phyloP scores from a whole-genome alignment of 176 grass and related monocot genomes.

The Chrysopogon serrulatus region DNA sequence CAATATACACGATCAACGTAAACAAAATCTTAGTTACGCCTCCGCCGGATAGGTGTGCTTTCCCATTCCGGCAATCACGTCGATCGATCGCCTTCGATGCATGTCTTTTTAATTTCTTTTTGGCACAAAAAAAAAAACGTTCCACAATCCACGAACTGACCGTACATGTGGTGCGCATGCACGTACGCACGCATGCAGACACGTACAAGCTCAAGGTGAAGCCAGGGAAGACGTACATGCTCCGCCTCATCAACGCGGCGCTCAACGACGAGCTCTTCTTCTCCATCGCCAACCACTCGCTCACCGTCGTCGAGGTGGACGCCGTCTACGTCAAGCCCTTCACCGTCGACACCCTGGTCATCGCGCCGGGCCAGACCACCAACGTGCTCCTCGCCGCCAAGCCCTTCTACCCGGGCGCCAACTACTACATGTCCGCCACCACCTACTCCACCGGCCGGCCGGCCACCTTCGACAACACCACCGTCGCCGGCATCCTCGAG shows the following conservation, averaged over 20 bases:
- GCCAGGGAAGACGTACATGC: constrained; percentile 53
- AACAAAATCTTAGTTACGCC: constrained; percentile 1
- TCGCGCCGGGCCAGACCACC: constrained; percentile 66
- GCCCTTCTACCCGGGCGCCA: constrained; percentile 31
- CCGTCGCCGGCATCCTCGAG: constrained; percentile 53
- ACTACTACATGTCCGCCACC: constrained; percentile 39
- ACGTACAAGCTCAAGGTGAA: constrained; percentile 62
- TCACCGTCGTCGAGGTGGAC: constrained; percentile 71
- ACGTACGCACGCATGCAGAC: constrained; percentile 23
- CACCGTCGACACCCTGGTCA: constrained; percentile 38
- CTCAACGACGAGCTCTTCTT: constrained; percentile 84
- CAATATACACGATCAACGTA: too few species aligned
- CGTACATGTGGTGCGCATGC: neutral
- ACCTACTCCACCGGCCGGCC: constrained; percentile 28
- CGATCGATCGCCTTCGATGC: neutral
- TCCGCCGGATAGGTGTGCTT: neutral
- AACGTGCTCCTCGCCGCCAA: constrained; percentile 60
- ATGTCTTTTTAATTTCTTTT: neutral
- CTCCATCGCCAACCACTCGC: constrained; percentile 57
- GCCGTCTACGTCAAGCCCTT: constrained; percentile 66
- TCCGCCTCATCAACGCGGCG: constrained; percentile 66
- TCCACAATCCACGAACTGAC: neutral
- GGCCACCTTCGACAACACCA: constrained; percentile 44
- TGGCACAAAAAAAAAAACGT: too few species aligned
- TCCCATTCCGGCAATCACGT: neutral